Base-by-base conservation (phyloP, 371 early-diverging fungal species). In the Mucor lusitanicus region DNA sequence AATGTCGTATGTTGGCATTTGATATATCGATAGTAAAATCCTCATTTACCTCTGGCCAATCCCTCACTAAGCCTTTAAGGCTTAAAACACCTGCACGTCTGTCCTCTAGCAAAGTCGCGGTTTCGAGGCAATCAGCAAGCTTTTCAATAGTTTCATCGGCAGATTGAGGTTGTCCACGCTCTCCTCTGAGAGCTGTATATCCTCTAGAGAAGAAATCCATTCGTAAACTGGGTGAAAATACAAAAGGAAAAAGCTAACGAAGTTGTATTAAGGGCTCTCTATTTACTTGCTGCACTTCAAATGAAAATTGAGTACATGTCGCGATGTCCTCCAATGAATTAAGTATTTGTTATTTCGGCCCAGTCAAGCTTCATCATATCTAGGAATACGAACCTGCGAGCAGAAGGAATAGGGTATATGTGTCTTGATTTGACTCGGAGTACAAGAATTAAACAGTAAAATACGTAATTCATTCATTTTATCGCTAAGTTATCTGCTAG, bases 81-180 rank as follows among this genome's bases (percentile, higher is more conserved):
- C 92, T 91, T 32, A 91, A 84, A 5, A 96, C 93, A 6, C 94
- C 94, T 3, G 95, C 94, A 48, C 96, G 80, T 59, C 94, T 79
- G 79, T 98, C 98, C 72, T 97, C 97, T 27, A 94, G 71, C 25
- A 95, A 82, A 6, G 94, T 94, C 4, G 94, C 88, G 48, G 93
- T 89, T 62, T 85, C 86, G 28, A 94, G 89, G 55, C 97, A 88
- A 72, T 95, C 96, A 33, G 92, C 91, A 53, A 98, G 83, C 66
- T 88, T 90, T 68, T 91, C 91, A 72, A 97, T 89, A 12, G 96
- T 94, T 64, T 94, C 94, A 57, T 87, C 81, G n/a, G 90, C 91
- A 7, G 93, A 85, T 73, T 91, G 94, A 42, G 88, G 91, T 57
- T 90, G 92, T 4, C 89, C 91, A 69, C 87, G 87, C 30, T 93